Evolutionary conservation across 2,329 filamentous ascomycete species (phyloP).

Genomic region (Alternaria arbusti): DNA sequence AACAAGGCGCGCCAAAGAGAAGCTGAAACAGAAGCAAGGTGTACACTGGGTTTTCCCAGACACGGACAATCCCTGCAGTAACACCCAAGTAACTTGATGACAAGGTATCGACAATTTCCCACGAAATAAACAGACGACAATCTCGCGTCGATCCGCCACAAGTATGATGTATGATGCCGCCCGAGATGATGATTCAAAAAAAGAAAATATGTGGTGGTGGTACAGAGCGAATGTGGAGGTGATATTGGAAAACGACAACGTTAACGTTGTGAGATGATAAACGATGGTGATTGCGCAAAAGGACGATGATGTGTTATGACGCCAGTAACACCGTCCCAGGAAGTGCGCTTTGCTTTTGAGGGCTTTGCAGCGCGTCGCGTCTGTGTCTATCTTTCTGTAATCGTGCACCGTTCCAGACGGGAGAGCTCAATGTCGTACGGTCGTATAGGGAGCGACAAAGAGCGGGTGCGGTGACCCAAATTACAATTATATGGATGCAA

Average conservation of each 20-base stretch:
- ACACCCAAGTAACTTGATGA: conserved; percentile 1
- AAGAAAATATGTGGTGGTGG: conserved; percentile 25
- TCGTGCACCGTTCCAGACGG: conserved; percentile 49
- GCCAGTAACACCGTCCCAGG: conserved; percentile 40
- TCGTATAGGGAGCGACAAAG: conserved; percentile 42
- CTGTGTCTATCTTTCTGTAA: conserved; percentile 30
- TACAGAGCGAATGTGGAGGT: conserved; percentile 32
- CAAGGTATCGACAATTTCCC: conserved; percentile 24
- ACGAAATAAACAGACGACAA: conserved; percentile 18
- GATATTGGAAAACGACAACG: conserved; percentile 25
- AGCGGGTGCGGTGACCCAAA: conserved; percentile 36
- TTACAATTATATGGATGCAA: conserved; percentile 43
- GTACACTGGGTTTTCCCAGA: conserved; percentile 12
- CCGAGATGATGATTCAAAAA: conserved; percentile 29
- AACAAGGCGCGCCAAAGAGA: conserved; percentile 17
- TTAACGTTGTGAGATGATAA: conserved; percentile 27
- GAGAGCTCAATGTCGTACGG: conserved; percentile 41
- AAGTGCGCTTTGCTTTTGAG: conserved; percentile 34
- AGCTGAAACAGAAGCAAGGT: conserved; percentile 22
- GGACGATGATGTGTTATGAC: conserved; percentile 26
- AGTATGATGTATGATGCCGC: conserved; percentile 32
- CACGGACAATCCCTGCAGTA: conserved; percentile 6
- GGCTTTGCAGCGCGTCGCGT: conserved; percentile 25
- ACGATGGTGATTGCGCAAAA: conserved; percentile 29
- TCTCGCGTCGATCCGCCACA: conserved; percentile 13